These are phyloP conservation scores for Dianthus caryophyllus DNA, from an alignment of 148 eudicot genomes.

Conservation along the genomic window DNA sequence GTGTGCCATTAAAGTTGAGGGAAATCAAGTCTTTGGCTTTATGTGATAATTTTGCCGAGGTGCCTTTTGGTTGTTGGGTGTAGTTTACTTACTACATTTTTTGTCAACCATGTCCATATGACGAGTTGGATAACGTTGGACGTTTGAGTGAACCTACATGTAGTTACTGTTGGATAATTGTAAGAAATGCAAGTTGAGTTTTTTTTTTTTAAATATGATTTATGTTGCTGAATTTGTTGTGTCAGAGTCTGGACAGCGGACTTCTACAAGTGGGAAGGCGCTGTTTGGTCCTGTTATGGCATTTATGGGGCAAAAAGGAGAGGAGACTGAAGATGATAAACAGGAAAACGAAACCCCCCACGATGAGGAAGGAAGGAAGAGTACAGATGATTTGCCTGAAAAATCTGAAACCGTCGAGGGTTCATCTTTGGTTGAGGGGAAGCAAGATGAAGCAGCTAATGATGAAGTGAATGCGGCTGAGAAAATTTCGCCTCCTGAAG, in stretches of 20 bases:
- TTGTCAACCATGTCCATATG: not conserved
- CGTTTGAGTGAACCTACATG: not conserved
- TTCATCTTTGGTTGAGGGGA: constrained; percentile 32
- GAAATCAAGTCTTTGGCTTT: too few relatives aligned
- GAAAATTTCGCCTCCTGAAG: constrained; percentile 24
- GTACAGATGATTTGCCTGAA: constrained; percentile 29
- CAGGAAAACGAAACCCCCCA: constrained; percentile 16
- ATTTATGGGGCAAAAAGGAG: constrained; percentile 65
- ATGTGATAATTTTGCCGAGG: not conserved
- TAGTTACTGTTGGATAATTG: not conserved
- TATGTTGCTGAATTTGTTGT: constrained; percentile 12
- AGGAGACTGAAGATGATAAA: constrained; percentile 31
- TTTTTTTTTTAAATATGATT: constrained; percentile 1
- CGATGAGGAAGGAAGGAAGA: constrained; percentile 18
- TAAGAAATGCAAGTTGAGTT: not conserved
- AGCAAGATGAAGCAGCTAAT: constrained; percentile 31
- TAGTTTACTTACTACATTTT: not conserved
- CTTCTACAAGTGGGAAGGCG: constrained; percentile 49
- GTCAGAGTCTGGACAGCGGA: constrained; percentile 57
- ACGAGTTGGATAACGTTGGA: not conserved
- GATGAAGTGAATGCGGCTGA: constrained; percentile 28
- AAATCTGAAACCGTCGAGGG: constrained; percentile 30
- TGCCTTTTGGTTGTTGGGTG: not conserved
- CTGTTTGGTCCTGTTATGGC: constrained; percentile 63
- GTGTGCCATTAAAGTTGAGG: too few relatives aligned